Conservation (phyloP, 129 eudicot species). For the carrot (Daucus carota) region DNA sequence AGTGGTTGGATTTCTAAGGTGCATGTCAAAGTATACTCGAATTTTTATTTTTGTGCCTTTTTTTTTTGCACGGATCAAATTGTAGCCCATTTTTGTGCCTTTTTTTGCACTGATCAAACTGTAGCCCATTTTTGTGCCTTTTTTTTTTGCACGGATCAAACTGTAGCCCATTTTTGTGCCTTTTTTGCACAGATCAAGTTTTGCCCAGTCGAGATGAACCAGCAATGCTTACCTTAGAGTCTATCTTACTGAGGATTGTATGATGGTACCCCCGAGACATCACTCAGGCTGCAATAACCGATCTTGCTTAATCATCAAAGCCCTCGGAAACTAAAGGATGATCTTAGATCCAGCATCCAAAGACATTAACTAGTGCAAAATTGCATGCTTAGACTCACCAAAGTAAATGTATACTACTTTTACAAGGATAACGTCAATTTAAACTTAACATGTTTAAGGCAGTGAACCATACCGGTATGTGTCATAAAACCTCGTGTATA, state of each 20-base stretch:
- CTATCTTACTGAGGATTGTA: not conserved
- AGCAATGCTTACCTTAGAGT: not conserved
- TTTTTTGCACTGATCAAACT: no score
- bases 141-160: no score
- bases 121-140: no score
- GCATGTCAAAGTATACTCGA: not conserved
- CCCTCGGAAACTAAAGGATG: not conserved
- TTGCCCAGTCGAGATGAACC: not conserved
- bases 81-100: no score
- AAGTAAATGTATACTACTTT: not conserved
- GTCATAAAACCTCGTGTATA: not conserved
- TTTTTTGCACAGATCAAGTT: not conserved
- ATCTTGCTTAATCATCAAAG: not conserved
- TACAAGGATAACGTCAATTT: not conserved
- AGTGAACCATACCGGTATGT: not conserved
- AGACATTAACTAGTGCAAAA: not conserved
- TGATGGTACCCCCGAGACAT: not conserved
- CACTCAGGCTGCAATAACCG: not conserved
- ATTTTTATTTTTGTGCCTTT: not conserved
- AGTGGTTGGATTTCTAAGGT: not conserved
- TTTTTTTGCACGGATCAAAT: no score
- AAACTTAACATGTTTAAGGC: not conserved
- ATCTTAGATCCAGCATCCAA: not conserved
- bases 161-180: no score
- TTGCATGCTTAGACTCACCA: not conserved